These are phyloP conservation scores for Aspergillus udagawae DNA, from an alignment of 2,329 filamentous ascomycete species.

Conservation along the genomic window DNA sequence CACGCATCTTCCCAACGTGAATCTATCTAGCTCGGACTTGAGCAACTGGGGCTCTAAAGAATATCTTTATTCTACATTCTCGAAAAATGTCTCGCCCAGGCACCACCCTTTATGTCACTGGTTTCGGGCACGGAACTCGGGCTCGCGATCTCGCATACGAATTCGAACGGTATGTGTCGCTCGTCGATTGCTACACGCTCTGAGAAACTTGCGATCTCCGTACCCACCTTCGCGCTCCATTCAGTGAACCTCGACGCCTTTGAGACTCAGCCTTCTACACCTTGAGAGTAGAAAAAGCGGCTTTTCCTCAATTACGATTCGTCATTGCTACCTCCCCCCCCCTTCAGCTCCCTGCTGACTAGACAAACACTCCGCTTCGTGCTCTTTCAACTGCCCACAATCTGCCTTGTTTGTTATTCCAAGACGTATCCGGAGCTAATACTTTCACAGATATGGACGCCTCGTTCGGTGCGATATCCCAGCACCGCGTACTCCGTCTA, in stretches of 20 bases:
- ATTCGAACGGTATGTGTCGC: slow-evolving; percentile 98
- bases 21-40: background rate
- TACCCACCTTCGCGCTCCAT: slow-evolving; percentile 32
- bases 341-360: background rate
- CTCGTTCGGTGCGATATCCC: slow-evolving; percentile 98
- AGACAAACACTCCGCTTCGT: slow-evolving; percentile 7
- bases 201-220: slow-evolving; percentile 34
- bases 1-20: background rate
- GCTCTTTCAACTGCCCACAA: background rate
- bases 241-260: slow-evolving; percentile 26
- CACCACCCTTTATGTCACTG: slow-evolving; percentile 95
- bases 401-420: slow-evolving; percentile 8
- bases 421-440: slow-evolving; percentile 34
- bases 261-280: slow-evolving; percentile 4
- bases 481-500: slow-evolving; percentile 86
- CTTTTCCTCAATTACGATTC: slow-evolving; percentile 5
- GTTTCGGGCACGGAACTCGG: slow-evolving; percentile 98
- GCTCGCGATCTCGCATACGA: slow-evolving; percentile 99
- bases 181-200: slow-evolving; percentile 41
- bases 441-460: slow-evolving; percentile 74
- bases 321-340: background rate
- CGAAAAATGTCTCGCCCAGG: slow-evolving; percentile 79
- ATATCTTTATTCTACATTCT: background rate
- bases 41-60: background rate
- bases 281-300: slow-evolving; percentile 7